A percentile compares a stretch with the other conserved stretches of the same genome.
Conservation (phyloP, 257 asterid genomes). For the Salvia rosmarinus region DNA sequence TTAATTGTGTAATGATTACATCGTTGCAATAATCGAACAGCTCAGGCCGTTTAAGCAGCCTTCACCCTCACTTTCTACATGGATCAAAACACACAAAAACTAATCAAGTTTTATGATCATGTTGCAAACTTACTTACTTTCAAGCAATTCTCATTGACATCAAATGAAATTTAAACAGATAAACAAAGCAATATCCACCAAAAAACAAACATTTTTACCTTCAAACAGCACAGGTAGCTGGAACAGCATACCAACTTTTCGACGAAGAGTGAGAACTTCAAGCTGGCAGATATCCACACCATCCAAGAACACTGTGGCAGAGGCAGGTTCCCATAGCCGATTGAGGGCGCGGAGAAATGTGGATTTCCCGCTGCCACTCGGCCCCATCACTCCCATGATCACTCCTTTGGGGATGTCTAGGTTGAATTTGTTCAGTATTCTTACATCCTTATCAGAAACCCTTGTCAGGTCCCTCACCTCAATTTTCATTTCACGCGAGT, state of each 20-base stretch:
- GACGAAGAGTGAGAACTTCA: conserved; percentile 68
- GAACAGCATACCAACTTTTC: conserved; percentile 74
- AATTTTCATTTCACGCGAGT: conserved; percentile 40
- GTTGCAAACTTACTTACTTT: background rate
- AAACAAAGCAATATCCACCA: background rate
- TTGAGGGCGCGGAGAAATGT: conserved; percentile 71
- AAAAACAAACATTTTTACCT: conserved; percentile 39
- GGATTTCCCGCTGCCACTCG: conserved; percentile 87
- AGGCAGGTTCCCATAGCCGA: conserved; percentile 75
- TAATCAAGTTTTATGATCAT: background rate
- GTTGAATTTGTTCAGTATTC: conserved; percentile 53
- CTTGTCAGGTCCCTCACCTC: conserved; percentile 61
- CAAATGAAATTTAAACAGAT: too few species aligned
- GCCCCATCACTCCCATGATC: conserved; percentile 80
- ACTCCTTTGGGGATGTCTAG: conserved; percentile 65
- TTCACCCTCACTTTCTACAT: background rate
- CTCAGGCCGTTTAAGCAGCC: too few species aligned
- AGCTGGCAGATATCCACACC: conserved; percentile 64
- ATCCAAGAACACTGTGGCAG: conserved; percentile 66
- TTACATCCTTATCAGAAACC: conserved; percentile 50
- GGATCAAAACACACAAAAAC: background rate
- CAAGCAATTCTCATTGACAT: background rate
- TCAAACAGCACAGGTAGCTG: conserved; percentile 82
- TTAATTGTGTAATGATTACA: background rate
- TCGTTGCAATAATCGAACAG: too few species aligned